Conservation (phyloP, 176 grass and related monocot genomes). For the Luzula sylvatica region DNA sequence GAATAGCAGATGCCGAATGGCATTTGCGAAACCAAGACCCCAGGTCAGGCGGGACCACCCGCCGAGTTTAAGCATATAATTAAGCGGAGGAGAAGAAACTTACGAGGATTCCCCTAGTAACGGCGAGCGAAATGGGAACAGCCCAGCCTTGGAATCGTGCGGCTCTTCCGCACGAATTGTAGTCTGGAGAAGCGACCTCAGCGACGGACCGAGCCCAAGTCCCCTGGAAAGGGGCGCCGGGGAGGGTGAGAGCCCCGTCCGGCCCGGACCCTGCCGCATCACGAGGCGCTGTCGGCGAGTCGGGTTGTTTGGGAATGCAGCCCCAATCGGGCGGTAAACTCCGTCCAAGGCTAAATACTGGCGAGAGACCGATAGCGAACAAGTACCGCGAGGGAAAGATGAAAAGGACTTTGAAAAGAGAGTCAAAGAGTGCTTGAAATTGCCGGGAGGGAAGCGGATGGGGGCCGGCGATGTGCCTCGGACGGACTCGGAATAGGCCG, state of each 20-base stretch:
- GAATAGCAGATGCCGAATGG: no score
- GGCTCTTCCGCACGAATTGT: no score
- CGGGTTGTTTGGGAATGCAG: conserved; percentile 49
- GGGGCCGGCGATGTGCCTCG: conserved; percentile 36
- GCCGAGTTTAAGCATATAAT: no score
- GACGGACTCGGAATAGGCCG: conserved; percentile 6
- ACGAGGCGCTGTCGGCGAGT: conserved; percentile 46
- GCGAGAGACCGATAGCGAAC: conserved; percentile 54
- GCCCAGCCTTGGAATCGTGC: conserved; percentile 16
- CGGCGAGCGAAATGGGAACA: conserved; percentile 28
- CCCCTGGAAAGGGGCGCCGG: conserved; percentile 48
- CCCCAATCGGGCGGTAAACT: conserved; percentile 42
- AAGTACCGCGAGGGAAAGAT: conserved; percentile 26
- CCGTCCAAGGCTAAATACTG: conserved; percentile 51
- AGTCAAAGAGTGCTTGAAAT: conserved; percentile 72
- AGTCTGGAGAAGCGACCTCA: conserved; percentile 28
- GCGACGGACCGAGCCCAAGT: conserved; percentile 33
- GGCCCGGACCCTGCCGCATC: conserved; percentile 39
- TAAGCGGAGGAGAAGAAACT: conserved; percentile 38
- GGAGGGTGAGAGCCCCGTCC: conserved; percentile 65
- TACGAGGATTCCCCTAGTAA: conserved; percentile 36
- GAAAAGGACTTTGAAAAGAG: no score
- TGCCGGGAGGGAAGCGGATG: conserved; percentile 60
- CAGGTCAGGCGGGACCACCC: no score
- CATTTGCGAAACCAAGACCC: no score